Base-by-base conservation (phyloP, 2,329 filamentous ascomycete genomes). In the Tolypocladium tundrense region DNA sequence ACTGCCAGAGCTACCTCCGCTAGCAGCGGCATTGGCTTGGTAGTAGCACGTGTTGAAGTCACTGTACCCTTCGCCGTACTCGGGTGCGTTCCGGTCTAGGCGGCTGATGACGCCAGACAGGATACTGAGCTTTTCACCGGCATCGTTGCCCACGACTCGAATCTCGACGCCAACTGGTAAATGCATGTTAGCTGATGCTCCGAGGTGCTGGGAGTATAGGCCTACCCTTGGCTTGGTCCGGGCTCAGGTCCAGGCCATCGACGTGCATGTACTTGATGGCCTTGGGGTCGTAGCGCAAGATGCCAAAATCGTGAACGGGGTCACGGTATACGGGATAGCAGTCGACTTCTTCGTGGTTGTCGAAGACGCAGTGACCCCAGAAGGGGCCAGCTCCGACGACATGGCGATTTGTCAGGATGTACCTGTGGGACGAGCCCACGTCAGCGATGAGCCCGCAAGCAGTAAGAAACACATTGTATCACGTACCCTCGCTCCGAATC, bases 11-110 rank as follows among this genome's bases (percentile, higher is more conserved):
- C 91, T 96, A 64, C 94, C 94, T 64, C 94, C 94, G 71, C 92
- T 97, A 3, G 94, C 95, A 5, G 94, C 93, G 4, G 94, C 95
- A 16, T 95, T 96, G 62, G 95, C 94, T 76, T 99, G 94, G 67
- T 97, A 97, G 78, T 99, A 99, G 71, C 96, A 87, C 54, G 83
- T 87, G 71, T 88, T 99, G 83, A 99, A 99, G 71, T 99, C 94
- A 72, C 92, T 94, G 73, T 99, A 99, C 35, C 94, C 94, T 62
- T 97, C 94, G 58, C 93, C 93, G 66, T 99, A 97, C 68, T 99
- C 94, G 19, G 94, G 94, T 1, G 95, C 95, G 73, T 99, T 99
- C 65, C 94, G 85, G 68, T 99, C 94, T 60, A 99, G 79, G 66
- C 94, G 87, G 75, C 91, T 96, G 71, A 99, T 99, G 58, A 99